Evolutionary conservation across 805 yeast species (phyloP).

Genomic region (Saturnispora quitensis): DNA sequence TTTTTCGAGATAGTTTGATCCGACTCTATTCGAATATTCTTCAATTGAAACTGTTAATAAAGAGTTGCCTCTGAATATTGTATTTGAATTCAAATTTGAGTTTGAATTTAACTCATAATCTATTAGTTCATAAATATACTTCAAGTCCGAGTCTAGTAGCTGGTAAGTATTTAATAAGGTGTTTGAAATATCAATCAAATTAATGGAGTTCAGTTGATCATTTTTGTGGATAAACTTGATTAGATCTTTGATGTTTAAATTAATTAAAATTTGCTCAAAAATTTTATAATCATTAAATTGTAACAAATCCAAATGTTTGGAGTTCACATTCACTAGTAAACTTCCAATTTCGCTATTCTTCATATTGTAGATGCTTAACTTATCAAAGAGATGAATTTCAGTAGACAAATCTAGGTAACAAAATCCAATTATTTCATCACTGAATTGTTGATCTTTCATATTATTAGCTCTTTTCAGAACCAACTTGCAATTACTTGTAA

Average conservation of each 20-base stretch:
- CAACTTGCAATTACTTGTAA: slow-evolving; percentile 44
- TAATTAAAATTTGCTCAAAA: slow-evolving; percentile 51
- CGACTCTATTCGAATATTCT: slow-evolving; percentile 62
- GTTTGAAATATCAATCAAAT: slow-evolving; percentile 46
- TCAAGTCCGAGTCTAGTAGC: slow-evolving; percentile 54
- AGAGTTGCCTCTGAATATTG: slow-evolving; percentile 78
- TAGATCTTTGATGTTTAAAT: slow-evolving; percentile 45
- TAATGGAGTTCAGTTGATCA: slow-evolving; percentile 16
- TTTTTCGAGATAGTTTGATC: slow-evolving; percentile 67
- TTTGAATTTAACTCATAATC: slow-evolving; percentile 49
- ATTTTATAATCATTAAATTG: slow-evolving; percentile 51
- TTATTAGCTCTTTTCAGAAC: slow-evolving; percentile 29
- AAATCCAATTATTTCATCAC: slow-evolving; percentile 42
- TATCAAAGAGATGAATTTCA: slow-evolving; percentile 31
- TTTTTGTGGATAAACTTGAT: slow-evolving; percentile 36
- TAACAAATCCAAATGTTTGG: slow-evolving; percentile 48
- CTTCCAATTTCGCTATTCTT: slow-evolving; percentile 43
- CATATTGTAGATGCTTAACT: slow-evolving; percentile 18
- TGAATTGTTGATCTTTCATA: slow-evolving; percentile 12
- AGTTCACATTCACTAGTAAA: slow-evolving; percentile 40
- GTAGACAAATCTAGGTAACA: slow-evolving; percentile 39
- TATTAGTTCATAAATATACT: slow-evolving; percentile 65
- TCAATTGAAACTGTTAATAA: slow-evolving; percentile 77
- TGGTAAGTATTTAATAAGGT: slow-evolving; percentile 70
- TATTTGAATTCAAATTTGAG: slow-evolving; percentile 34